Evolutionary conservation across 2,329 filamentous ascomycete genomes (phyloP).

Genomic region (Trichoderma koningii): DNA sequence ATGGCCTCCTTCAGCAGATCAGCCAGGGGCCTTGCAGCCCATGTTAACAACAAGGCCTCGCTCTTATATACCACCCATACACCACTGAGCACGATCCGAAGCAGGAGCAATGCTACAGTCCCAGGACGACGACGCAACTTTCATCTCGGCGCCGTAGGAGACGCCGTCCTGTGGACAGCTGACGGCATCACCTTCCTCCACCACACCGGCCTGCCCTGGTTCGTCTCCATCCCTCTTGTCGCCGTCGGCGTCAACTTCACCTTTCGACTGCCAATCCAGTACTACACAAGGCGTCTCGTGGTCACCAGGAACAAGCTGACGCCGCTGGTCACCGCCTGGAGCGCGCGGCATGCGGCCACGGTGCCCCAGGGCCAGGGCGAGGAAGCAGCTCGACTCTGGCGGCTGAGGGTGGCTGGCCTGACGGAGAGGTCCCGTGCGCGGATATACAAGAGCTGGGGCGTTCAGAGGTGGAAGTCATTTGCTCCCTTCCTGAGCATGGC

Average conservation of each 20-base stretch:
- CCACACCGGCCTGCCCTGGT: slow-evolving; percentile 54
- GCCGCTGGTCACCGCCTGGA: slow-evolving; percentile 41
- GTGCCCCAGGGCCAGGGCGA: slow-evolving; percentile 16
- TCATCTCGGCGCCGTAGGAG: slow-evolving; percentile 39
- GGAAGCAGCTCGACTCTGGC: slow-evolving; percentile 31
- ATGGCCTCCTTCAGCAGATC: slow-evolving; percentile 26
- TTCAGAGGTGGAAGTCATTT: slow-evolving; percentile 52
- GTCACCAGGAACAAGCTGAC: slow-evolving; percentile 36
- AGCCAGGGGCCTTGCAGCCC: slow-evolving; percentile 8
- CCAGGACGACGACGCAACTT: slow-evolving; percentile 35
- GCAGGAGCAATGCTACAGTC: neutral
- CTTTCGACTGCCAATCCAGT: slow-evolving; percentile 50
- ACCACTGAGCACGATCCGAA: slow-evolving; percentile 4
- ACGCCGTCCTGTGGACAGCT: slow-evolving; percentile 45
- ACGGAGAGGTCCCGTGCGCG: slow-evolving; percentile 38
- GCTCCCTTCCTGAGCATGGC: slow-evolving; percentile 46
- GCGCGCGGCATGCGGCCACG: slow-evolving; percentile 33
- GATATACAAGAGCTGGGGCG: slow-evolving; percentile 44
- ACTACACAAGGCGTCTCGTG: slow-evolving; percentile 44
- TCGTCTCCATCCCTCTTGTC: slow-evolving; percentile 54
- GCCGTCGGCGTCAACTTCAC: slow-evolving; percentile 50
- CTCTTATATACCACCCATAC: neutral
- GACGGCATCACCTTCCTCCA: slow-evolving; percentile 50
- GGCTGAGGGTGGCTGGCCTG: slow-evolving; percentile 34
- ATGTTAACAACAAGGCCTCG: slow-evolving; percentile 13